Evolutionary conservation across 768 basidiomycete species (phyloP).

Genomic region (Favolaschia claudopus): DNA sequence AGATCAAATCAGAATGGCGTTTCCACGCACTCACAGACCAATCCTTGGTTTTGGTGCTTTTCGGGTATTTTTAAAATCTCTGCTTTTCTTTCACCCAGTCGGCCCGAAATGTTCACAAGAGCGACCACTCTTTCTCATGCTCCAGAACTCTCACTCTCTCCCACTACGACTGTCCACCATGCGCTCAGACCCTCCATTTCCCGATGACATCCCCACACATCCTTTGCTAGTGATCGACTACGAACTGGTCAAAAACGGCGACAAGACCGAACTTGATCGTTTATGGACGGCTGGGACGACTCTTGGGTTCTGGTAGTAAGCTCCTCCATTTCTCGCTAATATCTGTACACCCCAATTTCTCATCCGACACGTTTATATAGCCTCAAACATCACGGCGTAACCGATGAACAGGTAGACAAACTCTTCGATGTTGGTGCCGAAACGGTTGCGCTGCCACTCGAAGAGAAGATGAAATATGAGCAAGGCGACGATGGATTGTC

Average conservation of each 20-base stretch:
- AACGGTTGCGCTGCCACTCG: conserved; percentile 48
- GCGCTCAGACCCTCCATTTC: conserved; percentile 52
- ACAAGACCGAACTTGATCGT: conserved; percentile 44
- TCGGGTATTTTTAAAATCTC: no score
- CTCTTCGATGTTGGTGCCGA: conserved; percentile 53
- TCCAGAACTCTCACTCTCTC: no score
- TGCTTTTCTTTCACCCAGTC: no score
- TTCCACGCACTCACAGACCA: no score
- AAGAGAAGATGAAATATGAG: conserved; percentile 53
- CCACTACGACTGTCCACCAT: no score
- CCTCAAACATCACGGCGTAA: conserved; percentile 52
- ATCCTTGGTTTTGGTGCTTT: no score
- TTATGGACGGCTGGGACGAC: conserved; percentile 52
- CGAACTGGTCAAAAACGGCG: conserved; percentile 39
- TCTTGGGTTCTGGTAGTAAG: conserved; percentile 61
- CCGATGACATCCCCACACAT: conserved; percentile 48
- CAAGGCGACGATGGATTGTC: conserved; percentile 49
- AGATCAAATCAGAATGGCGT: no score
- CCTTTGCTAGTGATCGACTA: conserved; percentile 55
- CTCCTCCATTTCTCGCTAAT: conserved; percentile 16
- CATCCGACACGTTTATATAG: conserved; percentile 27
- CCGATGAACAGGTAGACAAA: conserved; percentile 42
- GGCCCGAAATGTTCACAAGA: no score
- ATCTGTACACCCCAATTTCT: background rate
- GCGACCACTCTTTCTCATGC: no score